Percentiles rank a stretch among this genome's conserved stretches.
Conservation (phyloP, 2,329 filamentous ascomycete genomes). For the Exophiala sideris region DNA sequence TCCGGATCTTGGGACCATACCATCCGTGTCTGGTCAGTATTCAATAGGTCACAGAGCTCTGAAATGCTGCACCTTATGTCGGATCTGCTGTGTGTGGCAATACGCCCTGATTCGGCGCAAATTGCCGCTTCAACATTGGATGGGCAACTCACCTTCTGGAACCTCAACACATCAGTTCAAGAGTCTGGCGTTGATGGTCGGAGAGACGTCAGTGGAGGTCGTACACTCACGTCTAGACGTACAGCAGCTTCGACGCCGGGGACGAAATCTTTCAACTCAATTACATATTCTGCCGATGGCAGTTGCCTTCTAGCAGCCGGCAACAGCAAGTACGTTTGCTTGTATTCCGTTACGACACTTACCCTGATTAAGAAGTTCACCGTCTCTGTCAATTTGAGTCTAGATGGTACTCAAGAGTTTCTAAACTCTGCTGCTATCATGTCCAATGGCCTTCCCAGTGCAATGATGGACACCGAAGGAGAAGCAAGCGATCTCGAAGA, state of each 20-base stretch:
- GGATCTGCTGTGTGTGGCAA: constrained; percentile 80
- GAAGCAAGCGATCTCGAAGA: constrained; percentile 88
- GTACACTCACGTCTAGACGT: constrained; percentile 79
- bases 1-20: constrained; percentile 97
- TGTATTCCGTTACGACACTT: constrained; percentile 92
- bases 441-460: constrained; percentile 74
- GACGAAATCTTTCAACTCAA: constrained; percentile 84
- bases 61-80: constrained; percentile 90
- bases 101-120: constrained; percentile 87
- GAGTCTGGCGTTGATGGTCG: constrained; percentile 82
- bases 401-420: constrained; percentile 95
- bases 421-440: constrained; percentile 89
- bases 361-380: constrained; percentile 93
- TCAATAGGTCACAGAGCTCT: constrained; percentile 87
- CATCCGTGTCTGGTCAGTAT: constrained; percentile 93
- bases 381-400: constrained; percentile 89
- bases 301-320: constrained; percentile 85
- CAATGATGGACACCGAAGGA: constrained; percentile 80
- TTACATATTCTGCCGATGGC: constrained; percentile 89
- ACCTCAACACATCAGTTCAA: constrained; percentile 80
- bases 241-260: constrained; percentile 88
- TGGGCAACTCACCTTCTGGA: constrained; percentile 94
- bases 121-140: constrained; percentile 89
- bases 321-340: constrained; percentile 97
- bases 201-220: constrained; percentile 87